Evolutionary conservation across 306 rosid species (phyloP), one percentile per base, ranked within the genome.

Genomic region (Senna tora): DNA sequence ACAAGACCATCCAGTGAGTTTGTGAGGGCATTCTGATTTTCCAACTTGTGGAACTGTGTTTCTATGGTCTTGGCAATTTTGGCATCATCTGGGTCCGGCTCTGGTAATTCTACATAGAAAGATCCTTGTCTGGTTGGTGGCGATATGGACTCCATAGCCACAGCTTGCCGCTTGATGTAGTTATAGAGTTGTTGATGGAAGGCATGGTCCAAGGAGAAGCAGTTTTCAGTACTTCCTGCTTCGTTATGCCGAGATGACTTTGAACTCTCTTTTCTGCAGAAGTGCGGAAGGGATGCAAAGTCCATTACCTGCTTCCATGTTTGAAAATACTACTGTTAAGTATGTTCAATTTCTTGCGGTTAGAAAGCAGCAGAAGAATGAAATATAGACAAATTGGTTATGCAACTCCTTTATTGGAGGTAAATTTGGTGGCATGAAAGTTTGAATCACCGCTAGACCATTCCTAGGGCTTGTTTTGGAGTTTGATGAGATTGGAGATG

Each of bases 141-240:
- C 16, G 86, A 75, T 16, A 34, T 53, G 6, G 90, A 68, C 71
- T 91, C 86, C 71, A 46, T 36, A 14, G 41, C 8, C 8, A 14
- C 75, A 7, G 96, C 89, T 87, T 85, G 90, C 53, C 78, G 81
- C 68, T 86, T 88, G 80, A 84, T 54, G 70, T 73, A 72, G 56
- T 60, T 76, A 77, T 89, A 91, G 71, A 91, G 90, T 66, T 91
- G 86, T 81, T 91, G 97, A 77, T 94, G 99, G 85, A 82, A 91
- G 16, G 69, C 54, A 47, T 87, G 86, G 55, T 94, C 87, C 4
- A 82, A 75, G 58, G 92, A 87, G 92, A 91, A 94, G 73, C 97
- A 89, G 56, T 79, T 86, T 34, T 81, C 90, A 20, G 73, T 56
- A 21, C 22, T 75, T 53, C 72, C 86, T 17, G 81, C 72, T 3